Evolutionary conservation across 371 early-diverging fungal genomes (phyloP).

Genomic region (Mortierella sp.): DNA sequence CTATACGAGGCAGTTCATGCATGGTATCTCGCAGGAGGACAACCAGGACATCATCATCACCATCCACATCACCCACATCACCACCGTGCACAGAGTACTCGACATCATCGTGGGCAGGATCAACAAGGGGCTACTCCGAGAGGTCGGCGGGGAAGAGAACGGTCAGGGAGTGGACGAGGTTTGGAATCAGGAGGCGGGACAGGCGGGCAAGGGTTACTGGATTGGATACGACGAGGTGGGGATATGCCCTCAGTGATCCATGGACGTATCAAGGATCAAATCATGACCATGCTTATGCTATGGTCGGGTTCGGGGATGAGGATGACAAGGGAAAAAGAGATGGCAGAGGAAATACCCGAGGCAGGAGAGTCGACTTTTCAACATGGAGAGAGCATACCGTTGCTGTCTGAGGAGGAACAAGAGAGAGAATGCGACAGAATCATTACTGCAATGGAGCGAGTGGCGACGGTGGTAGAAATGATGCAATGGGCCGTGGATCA

Average conservation of each 20-base stretch:
- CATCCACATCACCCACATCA: too few relatives aligned
- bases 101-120: too few relatives aligned
- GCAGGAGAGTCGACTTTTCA: not conserved
- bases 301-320: slow-evolving; percentile 14
- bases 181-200: too few relatives aligned
- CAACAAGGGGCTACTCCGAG: not conserved
- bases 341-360: slow-evolving; percentile 1
- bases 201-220: slow-evolving; percentile 28
- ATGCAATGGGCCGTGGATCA: slow-evolving; percentile 56
- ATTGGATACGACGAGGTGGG: slow-evolving; percentile 47
- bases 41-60: not conserved
- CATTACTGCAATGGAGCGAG: slow-evolving; percentile 27
- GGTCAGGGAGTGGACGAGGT: not conserved
- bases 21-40: slow-evolving; percentile 34
- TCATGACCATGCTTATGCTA: slow-evolving; percentile 31
- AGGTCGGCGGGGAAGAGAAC: not conserved
- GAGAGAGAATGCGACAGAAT: slow-evolving; percentile 17
- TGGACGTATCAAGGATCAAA: slow-evolving; percentile 17
- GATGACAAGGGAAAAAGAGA: slow-evolving; percentile 14
- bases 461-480: slow-evolving; percentile 35
- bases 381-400: not conserved
- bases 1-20: slow-evolving; percentile 25
- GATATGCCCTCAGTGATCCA: slow-evolving; percentile 30
- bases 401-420: not conserved
- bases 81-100: too few relatives aligned